Evolutionary conservation across 2,329 filamentous ascomycete species (phyloP).

Genomic region (Cladobotryum mycophilum): DNA sequence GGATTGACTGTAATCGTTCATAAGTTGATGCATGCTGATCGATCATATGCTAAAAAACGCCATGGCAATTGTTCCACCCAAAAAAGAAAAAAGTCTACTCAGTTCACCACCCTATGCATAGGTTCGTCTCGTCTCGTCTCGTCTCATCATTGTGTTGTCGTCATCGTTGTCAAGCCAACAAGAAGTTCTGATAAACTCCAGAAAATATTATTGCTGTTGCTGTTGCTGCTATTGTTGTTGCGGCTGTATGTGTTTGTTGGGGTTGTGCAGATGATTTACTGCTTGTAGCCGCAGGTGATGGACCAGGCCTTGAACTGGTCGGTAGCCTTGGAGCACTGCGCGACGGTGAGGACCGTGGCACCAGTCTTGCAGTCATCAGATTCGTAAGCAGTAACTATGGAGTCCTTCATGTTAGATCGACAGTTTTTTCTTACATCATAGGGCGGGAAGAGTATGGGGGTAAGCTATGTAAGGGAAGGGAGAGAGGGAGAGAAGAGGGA

Average conservation of each 20-base stretch:
- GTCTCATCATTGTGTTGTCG: no score
- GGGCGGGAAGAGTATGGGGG: no score
- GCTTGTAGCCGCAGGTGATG: conserved; percentile 12
- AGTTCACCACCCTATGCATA: no score
- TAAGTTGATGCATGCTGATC: no score
- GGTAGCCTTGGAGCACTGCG: conserved; percentile 1
- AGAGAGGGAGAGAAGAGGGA: background rate
- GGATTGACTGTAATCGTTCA: background rate
- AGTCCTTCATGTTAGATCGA: no score
- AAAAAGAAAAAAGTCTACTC: no score
- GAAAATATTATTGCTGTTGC: background rate
- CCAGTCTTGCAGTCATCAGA: conserved; percentile 7
- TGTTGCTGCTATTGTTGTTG: background rate
- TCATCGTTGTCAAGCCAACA: background rate
- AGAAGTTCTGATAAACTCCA: background rate
- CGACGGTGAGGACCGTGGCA: background rate
- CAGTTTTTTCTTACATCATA: background rate
- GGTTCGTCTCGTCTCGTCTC: no score
- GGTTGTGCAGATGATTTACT: background rate
- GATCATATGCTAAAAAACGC: no score
- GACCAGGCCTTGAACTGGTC: conserved; percentile 10
- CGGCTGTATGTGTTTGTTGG: background rate
- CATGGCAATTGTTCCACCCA: no score
- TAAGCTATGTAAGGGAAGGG: background rate
- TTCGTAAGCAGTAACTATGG: conserved; percentile 14